Evolutionary conservation across 2,329 filamentous ascomycete genomes (phyloP).

Genomic region (Diplodia corticola): DNA sequence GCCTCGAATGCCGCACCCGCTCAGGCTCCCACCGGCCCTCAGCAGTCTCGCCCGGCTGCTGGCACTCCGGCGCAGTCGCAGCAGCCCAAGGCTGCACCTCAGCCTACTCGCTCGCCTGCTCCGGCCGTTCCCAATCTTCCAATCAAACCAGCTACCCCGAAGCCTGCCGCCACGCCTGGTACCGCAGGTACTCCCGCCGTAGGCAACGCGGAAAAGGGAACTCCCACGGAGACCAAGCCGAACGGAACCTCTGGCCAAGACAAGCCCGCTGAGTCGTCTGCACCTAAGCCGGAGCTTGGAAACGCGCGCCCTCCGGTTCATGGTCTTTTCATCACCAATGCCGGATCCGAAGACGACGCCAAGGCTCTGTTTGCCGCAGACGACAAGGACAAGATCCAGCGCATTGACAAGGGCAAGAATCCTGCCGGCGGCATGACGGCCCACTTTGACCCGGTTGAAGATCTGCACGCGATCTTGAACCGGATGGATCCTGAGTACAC

Average conservation of each 20-base stretch:
- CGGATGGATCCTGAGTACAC: conserved; percentile 74
- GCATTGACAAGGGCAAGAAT: conserved; percentile 67
- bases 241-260: conserved; percentile 53
- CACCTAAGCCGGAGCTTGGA: conserved; percentile 49
- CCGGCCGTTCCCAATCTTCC: conserved; percentile 45
- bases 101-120: conserved; percentile 44
- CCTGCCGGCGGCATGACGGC: conserved; percentile 68
- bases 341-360: conserved; percentile 79
- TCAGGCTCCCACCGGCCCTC: conserved; percentile 25
- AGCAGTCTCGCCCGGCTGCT: conserved; percentile 35
- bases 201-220: conserved; percentile 38
- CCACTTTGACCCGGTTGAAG: conserved; percentile 76
- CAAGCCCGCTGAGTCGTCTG: conserved; percentile 36
- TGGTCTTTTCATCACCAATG: conserved; percentile 87
- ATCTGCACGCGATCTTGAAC: conserved; percentile 76
- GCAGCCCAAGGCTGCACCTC: conserved; percentile 39
- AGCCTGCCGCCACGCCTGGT: conserved; percentile 42
- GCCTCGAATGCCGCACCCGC: conserved; percentile 32
- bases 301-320: conserved; percentile 62
- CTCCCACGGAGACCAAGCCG: conserved; percentile 44
- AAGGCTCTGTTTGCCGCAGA: conserved; percentile 80
- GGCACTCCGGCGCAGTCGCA: conserved; percentile 41
- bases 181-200: conserved; percentile 27
- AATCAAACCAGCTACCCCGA: conserved; percentile 53
- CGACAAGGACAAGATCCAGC: conserved; percentile 75